Conservation (phyloP, 176 grass and related monocot species). For the Saccharum spontaneum region DNA sequence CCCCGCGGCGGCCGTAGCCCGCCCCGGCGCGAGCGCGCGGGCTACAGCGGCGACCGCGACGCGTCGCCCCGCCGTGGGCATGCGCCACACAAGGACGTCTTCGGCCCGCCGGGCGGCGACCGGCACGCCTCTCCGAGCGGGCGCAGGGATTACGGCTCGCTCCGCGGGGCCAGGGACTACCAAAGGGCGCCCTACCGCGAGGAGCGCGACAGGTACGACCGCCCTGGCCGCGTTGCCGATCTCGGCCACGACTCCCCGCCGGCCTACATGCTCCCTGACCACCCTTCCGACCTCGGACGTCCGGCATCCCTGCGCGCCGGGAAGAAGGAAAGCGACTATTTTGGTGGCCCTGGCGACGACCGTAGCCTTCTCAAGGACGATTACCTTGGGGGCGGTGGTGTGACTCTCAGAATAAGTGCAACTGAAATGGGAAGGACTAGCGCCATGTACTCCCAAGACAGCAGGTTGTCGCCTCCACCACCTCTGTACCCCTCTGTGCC, state of each 20-base stretch:
- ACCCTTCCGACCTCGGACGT: slow-evolving; percentile 36
- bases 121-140: not conserved
- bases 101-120: not conserved
- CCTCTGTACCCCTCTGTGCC: slow-evolving; percentile 31
- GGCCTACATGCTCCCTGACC: slow-evolving; percentile 39
- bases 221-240: not conserved
- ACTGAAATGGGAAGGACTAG: slow-evolving; percentile 27
- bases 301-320: not conserved
- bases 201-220: slow-evolving; percentile 17
- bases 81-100: not conserved
- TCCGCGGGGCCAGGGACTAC: not conserved
- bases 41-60: not conserved
- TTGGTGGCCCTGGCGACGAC: not conserved
- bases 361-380: not conserved
- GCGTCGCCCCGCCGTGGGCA: not conserved
- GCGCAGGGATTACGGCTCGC: not conserved
- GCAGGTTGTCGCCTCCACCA: not conserved
- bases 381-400: not conserved
- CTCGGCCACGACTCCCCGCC: slow-evolving; percentile 16
- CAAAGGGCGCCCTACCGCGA: not conserved
- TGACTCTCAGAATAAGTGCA: slow-evolving; percentile 22
- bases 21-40: not conserved
- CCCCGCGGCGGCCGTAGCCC: too few relatives aligned
- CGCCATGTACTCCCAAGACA: slow-evolving; percentile 25
- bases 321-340: slow-evolving; percentile 29